Base-by-base conservation (phyloP, 345 rosid genomes). In the Citrus maxima region DNA sequence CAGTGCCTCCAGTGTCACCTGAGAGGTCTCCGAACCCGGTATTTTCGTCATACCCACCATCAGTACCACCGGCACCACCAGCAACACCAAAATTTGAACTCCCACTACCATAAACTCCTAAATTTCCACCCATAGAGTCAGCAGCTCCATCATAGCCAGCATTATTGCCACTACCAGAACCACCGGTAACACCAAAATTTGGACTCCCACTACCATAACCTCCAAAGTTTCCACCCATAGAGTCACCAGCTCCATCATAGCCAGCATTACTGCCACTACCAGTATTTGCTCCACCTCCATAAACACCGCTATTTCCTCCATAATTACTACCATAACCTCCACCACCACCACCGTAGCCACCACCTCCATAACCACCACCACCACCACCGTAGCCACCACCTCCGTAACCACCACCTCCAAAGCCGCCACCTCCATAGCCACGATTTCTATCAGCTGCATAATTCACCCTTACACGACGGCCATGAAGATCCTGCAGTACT, bases 381-480 rank as follows among this genome's bases (percentile, higher is more conserved):
- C 79, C 37, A n/a, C 79, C 74, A 14, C 72, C 35, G 4, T 75
- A 63, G 16, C 72, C 62, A 70, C 35, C 73, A 14, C 42, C 42
- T 8, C 42, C 42, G 8, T 58, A 49, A 5, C 21, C 18, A 12
- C 49, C 76, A 19, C 74, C 66, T 7, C 82, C 84, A 62, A 75
- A 70, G 7, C 72, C 79, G 0, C 91, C 84, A 54, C 95, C 77
- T 34, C 84, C 85, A 77, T 75, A 80, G 67, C 87, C 70, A 42
- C 84, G 87, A 67, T 89, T 68, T 81, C 91, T 88, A 16, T 95
- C 99, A 63, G 82, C 69, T 76, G 99, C 99, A 88, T 84, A 91
- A 80, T 92, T 89, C 75, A 95, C 99, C 85, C 86, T 92, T 42
- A 95, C 83, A 7, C 79, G 80, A 77, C 97, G 91, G 42, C 99